Evolutionary conservation across 2,329 filamentous ascomycete genomes (phyloP), one percentile per base, ranked within the genome.

Genomic region (Colletotrichum cordylinicola): DNA sequence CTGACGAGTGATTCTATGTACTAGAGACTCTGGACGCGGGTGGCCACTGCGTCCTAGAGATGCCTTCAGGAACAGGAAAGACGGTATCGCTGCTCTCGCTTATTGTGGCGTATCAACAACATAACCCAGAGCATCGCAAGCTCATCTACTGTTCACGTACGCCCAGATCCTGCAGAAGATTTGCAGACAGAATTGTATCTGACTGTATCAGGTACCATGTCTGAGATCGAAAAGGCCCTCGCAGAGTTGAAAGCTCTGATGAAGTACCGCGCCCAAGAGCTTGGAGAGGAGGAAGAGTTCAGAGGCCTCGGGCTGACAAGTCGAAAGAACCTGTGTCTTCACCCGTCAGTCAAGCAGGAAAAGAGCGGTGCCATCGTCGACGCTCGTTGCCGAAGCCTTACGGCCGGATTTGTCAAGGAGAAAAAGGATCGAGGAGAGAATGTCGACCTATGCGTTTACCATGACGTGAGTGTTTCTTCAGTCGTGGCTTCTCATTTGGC

Each of bases 1-100:
- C 65, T 74, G 52, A 75, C 61, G 8, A 48, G 12, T 15, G 4
- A 18, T 29, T 39, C 7, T 13, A 43, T 35, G 15, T n/a, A 21
- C 9, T 64, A 91, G 89, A 88, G 79, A 98, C 97, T 24, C 93
- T 99, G 81, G 97, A 99, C 89, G 94, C 94, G 24, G 95, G 95
- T 68, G 98, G 97, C 77, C 96, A 99, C 86, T 98, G 96, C 84
- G 96, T 99, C 27, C 87, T 99, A 80, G 97, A 99, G 87, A 99
- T 99, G 97, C 97, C 97, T 85, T 99, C 97, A 75, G 97, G 97
- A 58, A 99, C 97, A 29, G 97, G 97, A 77, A 99, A 99, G 88
- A 99, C 97, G 0, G 95, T 99, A 31, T 98, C 97, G 12, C 89
- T 99, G 6, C 89, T 99, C 60, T 98, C 97, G 0, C 91, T 99